phyloP scores from a whole-genome alignment of 2,329 filamentous ascomycete species.

The Leptographium lundbergii region DNA sequence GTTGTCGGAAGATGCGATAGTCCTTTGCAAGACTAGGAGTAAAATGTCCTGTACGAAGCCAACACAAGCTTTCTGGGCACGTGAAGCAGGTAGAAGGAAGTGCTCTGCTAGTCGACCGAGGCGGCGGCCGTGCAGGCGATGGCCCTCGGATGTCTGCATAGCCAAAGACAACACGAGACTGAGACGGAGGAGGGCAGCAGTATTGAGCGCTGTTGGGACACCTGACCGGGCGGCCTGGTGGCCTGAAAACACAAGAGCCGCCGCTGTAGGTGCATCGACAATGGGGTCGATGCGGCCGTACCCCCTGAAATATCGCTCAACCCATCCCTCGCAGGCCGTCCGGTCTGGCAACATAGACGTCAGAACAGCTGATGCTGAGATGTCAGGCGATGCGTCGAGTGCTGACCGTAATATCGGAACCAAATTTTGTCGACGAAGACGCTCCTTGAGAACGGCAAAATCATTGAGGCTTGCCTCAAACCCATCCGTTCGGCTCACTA shows the following conservation, averaged over 20 bases:
- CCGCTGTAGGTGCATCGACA: background rate
- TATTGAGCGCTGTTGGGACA: background rate
- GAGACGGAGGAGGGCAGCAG: constrained; percentile 3
- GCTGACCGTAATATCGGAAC: background rate
- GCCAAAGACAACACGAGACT: constrained; percentile 1
- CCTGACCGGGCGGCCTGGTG: background rate
- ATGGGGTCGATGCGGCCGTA: constrained; percentile 5
- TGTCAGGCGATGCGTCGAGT: background rate
- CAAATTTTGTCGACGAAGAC: background rate
- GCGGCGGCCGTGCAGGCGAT: constrained; percentile 6
- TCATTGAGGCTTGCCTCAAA: background rate
- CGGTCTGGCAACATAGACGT: background rate
- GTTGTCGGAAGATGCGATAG: constrained; percentile 3
- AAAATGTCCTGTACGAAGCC: constrained; percentile 4
- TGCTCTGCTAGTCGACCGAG: constrained; percentile 2
- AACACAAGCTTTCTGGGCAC: constrained; percentile 2
- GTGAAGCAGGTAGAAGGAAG: background rate
- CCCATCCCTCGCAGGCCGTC: constrained; percentile 4
- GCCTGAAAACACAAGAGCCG: background rate
- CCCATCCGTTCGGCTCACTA: background rate
- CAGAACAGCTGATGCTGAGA: background rate
- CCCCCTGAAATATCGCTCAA: background rate
- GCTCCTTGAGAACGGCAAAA: constrained; percentile 3
- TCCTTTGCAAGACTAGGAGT: constrained; percentile 2
- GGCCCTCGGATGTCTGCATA: constrained; percentile 4